Evolutionary conservation across 169 alveolate species (phyloP), one percentile per base, ranked within the genome.

Genomic region (Miamiensis avidus): DNA sequence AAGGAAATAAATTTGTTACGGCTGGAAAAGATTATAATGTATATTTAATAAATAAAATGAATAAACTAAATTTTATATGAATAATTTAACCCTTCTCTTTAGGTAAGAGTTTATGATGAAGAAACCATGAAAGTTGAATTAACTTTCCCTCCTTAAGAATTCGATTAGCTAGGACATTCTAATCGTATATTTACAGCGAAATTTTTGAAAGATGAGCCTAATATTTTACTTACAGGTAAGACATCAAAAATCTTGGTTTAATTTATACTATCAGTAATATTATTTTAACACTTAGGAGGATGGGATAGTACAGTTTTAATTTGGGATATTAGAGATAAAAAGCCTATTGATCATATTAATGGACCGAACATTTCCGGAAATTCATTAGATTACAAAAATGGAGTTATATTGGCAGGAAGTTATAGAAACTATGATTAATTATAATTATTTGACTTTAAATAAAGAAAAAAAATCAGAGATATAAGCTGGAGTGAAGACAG

Each of bases 321-420:
- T 34, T 94, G 96, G 93, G 98, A 96, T 90, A 83, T 92, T 25
- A 90, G 98, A 87, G 91, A 87, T 75, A 89, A 91, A 34, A 85
- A 89, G 65, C 89, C 96, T 49, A 91, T 93, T 27, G 88, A 88
- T 34, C 75, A 89, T 16, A 89, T 96, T 29, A 90, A 83, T 88
- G 98, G 98, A 0, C 97, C 98, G 29, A 74, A 72, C 25, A n/a
- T 89, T 31, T 93, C 96, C 81, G 98, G 98, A 78, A 97, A 96
- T 84, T 34, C 96, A 0, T 72, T 96, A 20, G 98, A 96, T 92
- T 84, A 93, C 78, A 88, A 81, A 31, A 89, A 93, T 78, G 93
- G 92, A 4, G 29, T 83, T 25, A 92, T 96, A 73, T 85, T 96
- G 34, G 92, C 97, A 31, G 98, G 97, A 25, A 91, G 96, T 34